Evolutionary conservation across 2,329 filamentous ascomycete genomes (phyloP).

Genomic region (Pseudogymnoascus sp.): DNA sequence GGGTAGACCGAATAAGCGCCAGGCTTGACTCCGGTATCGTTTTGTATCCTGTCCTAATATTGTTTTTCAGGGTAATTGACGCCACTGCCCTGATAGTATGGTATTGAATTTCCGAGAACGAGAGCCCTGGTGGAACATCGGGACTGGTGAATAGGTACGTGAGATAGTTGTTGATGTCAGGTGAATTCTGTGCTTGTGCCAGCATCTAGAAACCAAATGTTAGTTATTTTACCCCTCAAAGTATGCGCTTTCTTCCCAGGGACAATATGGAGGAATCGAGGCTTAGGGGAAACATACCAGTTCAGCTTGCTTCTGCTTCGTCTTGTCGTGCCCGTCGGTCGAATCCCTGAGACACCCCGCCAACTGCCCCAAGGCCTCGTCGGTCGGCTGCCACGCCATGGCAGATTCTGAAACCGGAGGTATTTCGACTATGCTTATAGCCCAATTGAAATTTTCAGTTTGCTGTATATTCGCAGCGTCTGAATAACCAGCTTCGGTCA

Average conservation of each 20-base stretch:
- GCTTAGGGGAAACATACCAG: conserved; percentile 7
- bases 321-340: conserved; percentile 71
- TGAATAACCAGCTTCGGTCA: conserved; percentile 19
- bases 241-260: not conserved
- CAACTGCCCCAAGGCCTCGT: conserved; percentile 82
- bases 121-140: conserved; percentile 51
- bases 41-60: conserved; percentile 68
- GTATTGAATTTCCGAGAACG: conserved; percentile 53
- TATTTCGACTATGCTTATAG: not conserved
- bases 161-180: conserved; percentile 96
- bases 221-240: not conserved
- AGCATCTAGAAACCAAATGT: conserved; percentile 62
- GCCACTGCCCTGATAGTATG: conserved; percentile 76
- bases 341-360: conserved; percentile 86
- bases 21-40: conserved; percentile 66
- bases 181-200: conserved; percentile 74
- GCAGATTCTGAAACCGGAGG: conserved; percentile 10
- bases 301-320: conserved; percentile 82
- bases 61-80: conserved; percentile 93
- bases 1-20: conserved; percentile 67
- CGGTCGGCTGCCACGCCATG: conserved; percentile 91
- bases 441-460: conserved; percentile 5
- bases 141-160: conserved; percentile 77
- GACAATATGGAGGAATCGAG: conserved; percentile 15
- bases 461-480: conserved; percentile 12